These are phyloP conservation scores for Macrophomina phaseolina DNA, from an alignment of 2,329 filamentous ascomycete genomes.

Conservation along the genomic window DNA sequence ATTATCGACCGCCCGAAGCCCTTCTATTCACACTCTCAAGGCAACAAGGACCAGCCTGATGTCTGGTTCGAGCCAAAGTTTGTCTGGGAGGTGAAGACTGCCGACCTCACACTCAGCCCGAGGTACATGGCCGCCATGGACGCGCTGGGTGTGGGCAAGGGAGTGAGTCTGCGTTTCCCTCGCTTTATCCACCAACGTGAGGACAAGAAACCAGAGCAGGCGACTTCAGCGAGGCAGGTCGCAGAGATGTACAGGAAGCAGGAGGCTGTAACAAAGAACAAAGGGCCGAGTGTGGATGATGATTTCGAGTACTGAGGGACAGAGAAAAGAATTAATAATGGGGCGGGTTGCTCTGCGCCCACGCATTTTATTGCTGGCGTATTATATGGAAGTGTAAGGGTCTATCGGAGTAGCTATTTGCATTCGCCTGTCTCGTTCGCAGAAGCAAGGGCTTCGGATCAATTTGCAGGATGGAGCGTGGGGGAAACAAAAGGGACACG, in stretches of 20 bases:
- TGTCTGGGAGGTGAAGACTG: constrained; percentile 98
- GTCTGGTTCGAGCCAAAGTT: constrained; percentile 96
- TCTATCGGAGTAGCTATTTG: too few species aligned
- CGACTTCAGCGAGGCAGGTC: constrained; percentile 82
- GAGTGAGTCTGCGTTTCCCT: constrained; percentile 89
- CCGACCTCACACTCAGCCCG: constrained; percentile 90
- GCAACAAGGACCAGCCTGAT: constrained; percentile 91
- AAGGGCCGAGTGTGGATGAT: constrained; percentile 87
- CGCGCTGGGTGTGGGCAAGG: constrained; percentile 74
- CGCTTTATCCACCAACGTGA: constrained; percentile 90
- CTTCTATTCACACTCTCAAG: constrained; percentile 86
- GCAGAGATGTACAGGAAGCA: constrained; percentile 98
- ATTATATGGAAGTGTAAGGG: too few species aligned
- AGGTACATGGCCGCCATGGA: constrained; percentile 89
- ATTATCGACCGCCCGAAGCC: constrained; percentile 91
- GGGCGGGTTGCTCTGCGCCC: background rate
- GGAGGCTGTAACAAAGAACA: constrained; percentile 85
- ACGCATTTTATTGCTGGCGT: too few species aligned
- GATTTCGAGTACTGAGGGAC: constrained; percentile 86
- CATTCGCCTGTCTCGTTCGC: too few species aligned
- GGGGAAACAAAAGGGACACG: too few species aligned
- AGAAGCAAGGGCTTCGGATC: too few species aligned
- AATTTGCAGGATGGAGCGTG: too few species aligned
- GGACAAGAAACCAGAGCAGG: constrained; percentile 94
- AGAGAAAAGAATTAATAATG: background rate